Base-by-base conservation (phyloP, 495 filamentous ascomycete genomes). In the Physcia stellaris region DNA sequence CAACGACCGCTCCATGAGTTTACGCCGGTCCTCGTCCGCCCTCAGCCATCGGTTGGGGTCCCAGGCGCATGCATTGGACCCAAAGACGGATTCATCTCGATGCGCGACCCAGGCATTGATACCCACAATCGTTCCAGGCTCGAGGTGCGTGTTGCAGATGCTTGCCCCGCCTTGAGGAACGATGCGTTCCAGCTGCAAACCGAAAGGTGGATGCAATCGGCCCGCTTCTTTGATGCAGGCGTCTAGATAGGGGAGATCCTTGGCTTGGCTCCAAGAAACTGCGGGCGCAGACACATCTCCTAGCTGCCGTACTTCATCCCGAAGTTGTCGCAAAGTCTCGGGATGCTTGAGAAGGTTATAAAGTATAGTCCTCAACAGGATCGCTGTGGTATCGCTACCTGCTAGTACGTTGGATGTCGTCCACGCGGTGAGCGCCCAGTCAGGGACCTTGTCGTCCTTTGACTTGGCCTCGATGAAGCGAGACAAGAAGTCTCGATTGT, bases 201-300 rank as follows among this genome's bases (percentile, higher is more conserved):
- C 71, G 1, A 74, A 63, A 6, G 75, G 70, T 0, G 81, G 75
- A 46, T 82, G 72, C 13, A 83, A 37, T 3, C 79, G 66, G 53
- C 83, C 70, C 0, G 71, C 61, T 55, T 86, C 81, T 55, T 81
- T 77, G 46, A 85, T 68, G 24, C 71, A 70, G 4, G 78, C 75
- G 39, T 77, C 73, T 10, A 84, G 67, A 46, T 83, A 85, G 1
- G 52, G 60, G 7, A 82, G 54, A 27, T 56, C 53, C 44, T 63
- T 61, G 10, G 49, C 49, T 38, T 61, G 58, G 24, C 52, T 44
- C 62, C 62, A 68, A 12, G 48, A 55, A 16, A 67, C 52, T 6
- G 55, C n/a, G n/a, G n/a, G n/a, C 6, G 33, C 20, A 11, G 34
- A 34, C 9, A 9, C n/a, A n/a, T n/a, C n/a, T 22, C 1, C 13